Evolutionary conservation across 768 basidiomycete species (phyloP).

Genomic region (Naganishia onofrii): DNA sequence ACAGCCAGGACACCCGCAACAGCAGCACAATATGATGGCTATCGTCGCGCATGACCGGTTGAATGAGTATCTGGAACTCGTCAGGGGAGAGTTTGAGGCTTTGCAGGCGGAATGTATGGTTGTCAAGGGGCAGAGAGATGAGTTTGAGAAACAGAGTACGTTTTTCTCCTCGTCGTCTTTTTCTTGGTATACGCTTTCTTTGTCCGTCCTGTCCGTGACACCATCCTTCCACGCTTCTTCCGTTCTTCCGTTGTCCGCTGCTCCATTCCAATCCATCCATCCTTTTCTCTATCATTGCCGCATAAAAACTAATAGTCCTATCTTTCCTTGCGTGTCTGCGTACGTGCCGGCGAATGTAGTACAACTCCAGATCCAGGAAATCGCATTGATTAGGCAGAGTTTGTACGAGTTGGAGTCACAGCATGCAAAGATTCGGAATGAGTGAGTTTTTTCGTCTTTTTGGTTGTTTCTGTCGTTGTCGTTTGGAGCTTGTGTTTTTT

Average conservation of each 20-base stretch:
- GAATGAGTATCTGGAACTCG: conserved; percentile 73
- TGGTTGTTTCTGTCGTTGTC: no score
- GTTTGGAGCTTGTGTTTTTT: no score
- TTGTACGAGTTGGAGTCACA: conserved; percentile 88
- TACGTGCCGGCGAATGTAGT: conserved; percentile 39
- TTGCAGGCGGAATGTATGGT: conserved; percentile 66
- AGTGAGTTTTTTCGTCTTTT: conserved; percentile 45
- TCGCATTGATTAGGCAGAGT: conserved; percentile 82
- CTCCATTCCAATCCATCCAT: no score
- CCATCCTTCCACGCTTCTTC: no score
- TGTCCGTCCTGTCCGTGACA: no score
- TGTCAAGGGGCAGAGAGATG: conserved; percentile 75
- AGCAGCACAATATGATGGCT: not conserved
- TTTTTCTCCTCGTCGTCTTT: conserved; percentile 33
- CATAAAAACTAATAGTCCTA: no score
- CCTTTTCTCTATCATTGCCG: no score
- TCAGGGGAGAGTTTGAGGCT: conserved; percentile 79
- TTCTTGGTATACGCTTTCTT: no score
- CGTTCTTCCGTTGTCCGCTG: no score
- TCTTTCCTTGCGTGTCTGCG: no score
- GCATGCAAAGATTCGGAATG: conserved; percentile 77
- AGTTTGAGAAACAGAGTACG: conserved; percentile 83
- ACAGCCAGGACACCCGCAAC: not conserved
- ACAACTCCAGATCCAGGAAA: conserved; percentile 73
- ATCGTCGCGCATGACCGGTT: conserved; percentile 54